phyloP scores from a whole-genome alignment of 495 filamentous ascomycete genomes.

The Penicillium arizonense region DNA sequence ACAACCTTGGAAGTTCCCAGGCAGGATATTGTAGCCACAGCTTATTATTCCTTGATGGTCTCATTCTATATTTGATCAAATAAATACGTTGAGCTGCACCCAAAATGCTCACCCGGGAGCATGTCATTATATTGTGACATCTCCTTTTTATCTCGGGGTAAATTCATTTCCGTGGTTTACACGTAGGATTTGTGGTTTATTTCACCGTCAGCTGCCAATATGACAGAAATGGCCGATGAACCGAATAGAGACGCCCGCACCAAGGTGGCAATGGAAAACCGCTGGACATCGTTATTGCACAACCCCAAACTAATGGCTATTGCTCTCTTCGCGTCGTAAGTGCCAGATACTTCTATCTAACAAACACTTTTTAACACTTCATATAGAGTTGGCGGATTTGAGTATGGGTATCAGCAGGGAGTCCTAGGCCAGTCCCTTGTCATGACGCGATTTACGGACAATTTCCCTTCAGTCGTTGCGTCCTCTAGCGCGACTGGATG shows the following conservation, averaged over 20 bases:
- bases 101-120: too few species aligned
- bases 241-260: neutral
- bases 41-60: neutral
- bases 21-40: neutral
- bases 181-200: too few species aligned
- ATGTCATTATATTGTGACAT: too few species aligned
- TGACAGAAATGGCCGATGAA: neutral
- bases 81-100: too few species aligned
- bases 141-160: too few species aligned
- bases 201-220: neutral
- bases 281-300: neutral
- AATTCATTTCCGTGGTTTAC: too few species aligned
- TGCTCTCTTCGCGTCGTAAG: slow-evolving; percentile 44
- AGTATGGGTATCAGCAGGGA: slow-evolving; percentile 49
- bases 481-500: slow-evolving; percentile 41
- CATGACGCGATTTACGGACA: slow-evolving; percentile 40
- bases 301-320: slow-evolving; percentile 44
- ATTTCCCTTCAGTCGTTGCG: slow-evolving; percentile 39
- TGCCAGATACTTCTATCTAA: neutral
- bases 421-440: slow-evolving; percentile 43
- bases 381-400: slow-evolving; percentile 40
- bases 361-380: neutral
- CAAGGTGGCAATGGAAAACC: neutral
- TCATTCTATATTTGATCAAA: too few species aligned
- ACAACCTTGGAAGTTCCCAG: neutral